Evolutionary conservation across 2,329 filamentous ascomycete genomes (phyloP).

Genomic region (Botrytis squamosa): DNA sequence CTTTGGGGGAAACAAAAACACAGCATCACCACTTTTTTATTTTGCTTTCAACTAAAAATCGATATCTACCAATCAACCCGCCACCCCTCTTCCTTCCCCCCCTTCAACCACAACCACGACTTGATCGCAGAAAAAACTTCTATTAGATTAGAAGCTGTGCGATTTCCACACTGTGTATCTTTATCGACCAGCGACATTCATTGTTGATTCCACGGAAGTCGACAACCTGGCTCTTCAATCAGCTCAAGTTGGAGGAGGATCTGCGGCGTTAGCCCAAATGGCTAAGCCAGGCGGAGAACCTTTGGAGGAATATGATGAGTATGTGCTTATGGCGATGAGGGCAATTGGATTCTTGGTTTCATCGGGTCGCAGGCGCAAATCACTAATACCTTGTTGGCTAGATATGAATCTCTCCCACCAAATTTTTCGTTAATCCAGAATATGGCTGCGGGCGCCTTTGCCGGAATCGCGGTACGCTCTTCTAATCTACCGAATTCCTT

Average conservation of each 20-base stretch:
- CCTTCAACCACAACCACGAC: neutral
- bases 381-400: conserved; percentile 38
- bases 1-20: neutral
- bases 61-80: conserved; percentile 12
- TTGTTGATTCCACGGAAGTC: conserved; percentile 34
- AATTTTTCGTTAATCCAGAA: conserved; percentile 94
- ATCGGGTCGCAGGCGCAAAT: conserved; percentile 14
- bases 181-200: neutral
- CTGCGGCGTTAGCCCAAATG: conserved; percentile 67
- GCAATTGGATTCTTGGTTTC: conserved; percentile 18
- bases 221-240: conserved; percentile 63
- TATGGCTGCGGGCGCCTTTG: conserved; percentile 94
- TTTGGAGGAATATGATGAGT: conserved; percentile 63
- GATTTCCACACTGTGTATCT: neutral
- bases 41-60: conserved; percentile 5
- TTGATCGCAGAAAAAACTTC: neutral
- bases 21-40: conserved; percentile 15
- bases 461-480: conserved; percentile 52
- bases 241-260: conserved; percentile 60
- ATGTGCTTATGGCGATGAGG: conserved; percentile 40
- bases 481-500: conserved; percentile 22
- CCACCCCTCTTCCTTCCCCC: neutral
- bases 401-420: conserved; percentile 89
- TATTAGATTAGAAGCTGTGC: conserved; percentile 1
- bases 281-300: conserved; percentile 65